Evolutionary conservation across 495 filamentous ascomycete species (phyloP).

Genomic region (Xylaria curta): DNA sequence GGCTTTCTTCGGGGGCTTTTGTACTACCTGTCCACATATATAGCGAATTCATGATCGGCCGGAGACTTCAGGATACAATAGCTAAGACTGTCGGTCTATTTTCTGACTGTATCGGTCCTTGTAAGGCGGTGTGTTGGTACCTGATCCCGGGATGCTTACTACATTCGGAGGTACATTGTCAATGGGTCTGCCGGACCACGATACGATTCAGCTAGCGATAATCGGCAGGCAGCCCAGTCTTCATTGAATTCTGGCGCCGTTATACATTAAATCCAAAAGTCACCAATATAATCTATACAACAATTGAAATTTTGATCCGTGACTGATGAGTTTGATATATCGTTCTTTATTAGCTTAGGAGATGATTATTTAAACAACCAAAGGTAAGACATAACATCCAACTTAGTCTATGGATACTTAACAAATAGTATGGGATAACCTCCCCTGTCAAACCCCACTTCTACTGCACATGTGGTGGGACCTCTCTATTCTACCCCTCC

Average conservation of each 20-base stretch:
- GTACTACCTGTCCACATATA: background rate
- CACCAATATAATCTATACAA: background rate
- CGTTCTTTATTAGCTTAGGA: background rate
- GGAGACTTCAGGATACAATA: background rate
- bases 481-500: constrained; percentile 29
- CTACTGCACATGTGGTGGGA: constrained; percentile 5
- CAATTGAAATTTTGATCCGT: background rate
- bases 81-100: constrained; percentile 8
- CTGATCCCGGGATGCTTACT: constrained; percentile 17
- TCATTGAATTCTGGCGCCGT: background rate
- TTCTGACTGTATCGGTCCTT: constrained; percentile 17
- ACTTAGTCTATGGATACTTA: too few relatives aligned
- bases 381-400: too few relatives aligned
- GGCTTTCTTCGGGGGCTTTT: background rate
- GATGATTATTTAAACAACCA: background rate
- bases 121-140: constrained; percentile 17
- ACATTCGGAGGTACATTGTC: constrained; percentile 15
- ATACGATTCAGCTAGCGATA: background rate
- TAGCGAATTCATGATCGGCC: background rate
- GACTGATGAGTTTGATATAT: background rate
- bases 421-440: background rate
- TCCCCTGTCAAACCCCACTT: background rate
- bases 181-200: background rate
- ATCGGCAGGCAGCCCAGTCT: background rate
- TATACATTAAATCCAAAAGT: background rate